Evolutionary conservation across 2,329 filamentous ascomycete species (phyloP).

Genomic region (Aquanectria penicillioides): DNA sequence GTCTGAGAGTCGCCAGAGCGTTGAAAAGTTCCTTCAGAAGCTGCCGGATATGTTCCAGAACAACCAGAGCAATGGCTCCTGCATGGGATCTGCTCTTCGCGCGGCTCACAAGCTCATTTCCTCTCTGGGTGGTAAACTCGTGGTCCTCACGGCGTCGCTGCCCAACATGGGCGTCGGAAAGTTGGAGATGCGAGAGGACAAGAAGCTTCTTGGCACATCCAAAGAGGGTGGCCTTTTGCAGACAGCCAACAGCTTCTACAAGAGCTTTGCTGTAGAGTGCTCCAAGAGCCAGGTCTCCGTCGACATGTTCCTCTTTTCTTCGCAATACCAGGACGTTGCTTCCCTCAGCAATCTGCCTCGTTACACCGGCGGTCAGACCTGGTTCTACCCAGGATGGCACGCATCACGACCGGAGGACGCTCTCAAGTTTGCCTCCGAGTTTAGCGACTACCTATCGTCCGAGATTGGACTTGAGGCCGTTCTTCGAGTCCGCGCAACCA

Average conservation of each 20-base stretch:
- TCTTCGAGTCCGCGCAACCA: slow-evolving; percentile 92
- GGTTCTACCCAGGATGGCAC: slow-evolving; percentile 99
- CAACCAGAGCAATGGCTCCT: slow-evolving; percentile 88
- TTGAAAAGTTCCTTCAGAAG: slow-evolving; percentile 90
- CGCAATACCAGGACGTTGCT: slow-evolving; percentile 96
- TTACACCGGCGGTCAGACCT: slow-evolving; percentile 97
- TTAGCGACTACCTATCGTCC: slow-evolving; percentile 95
- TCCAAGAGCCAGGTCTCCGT: slow-evolving; percentile 99
- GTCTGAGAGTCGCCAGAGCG: slow-evolving; percentile 87
- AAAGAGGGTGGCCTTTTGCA: slow-evolving; percentile 91
- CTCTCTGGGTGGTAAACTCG: slow-evolving; percentile 92
- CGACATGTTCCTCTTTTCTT: slow-evolving; percentile 97
- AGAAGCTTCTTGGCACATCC: slow-evolving; percentile 91
- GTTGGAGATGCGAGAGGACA: slow-evolving; percentile 93
- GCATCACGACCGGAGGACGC: slow-evolving; percentile 93
- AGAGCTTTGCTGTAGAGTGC: slow-evolving; percentile 98
- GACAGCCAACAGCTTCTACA: slow-evolving; percentile 96
- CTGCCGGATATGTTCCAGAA: slow-evolving; percentile 97
- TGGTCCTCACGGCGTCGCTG: slow-evolving; percentile 87
- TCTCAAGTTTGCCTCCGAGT: slow-evolving; percentile 96
- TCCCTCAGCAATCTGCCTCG: slow-evolving; percentile 94
- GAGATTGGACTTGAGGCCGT: slow-evolving; percentile 98
- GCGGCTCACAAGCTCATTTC: slow-evolving; percentile 97
- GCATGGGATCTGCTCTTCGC: slow-evolving; percentile 91
- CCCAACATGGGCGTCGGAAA: slow-evolving; percentile 92